Percentiles rank a stretch among this genome's conserved stretches.
Evolutionary conservation across 768 basidiomycete species (phyloP).

Genomic region (Podaxis sp.): DNA sequence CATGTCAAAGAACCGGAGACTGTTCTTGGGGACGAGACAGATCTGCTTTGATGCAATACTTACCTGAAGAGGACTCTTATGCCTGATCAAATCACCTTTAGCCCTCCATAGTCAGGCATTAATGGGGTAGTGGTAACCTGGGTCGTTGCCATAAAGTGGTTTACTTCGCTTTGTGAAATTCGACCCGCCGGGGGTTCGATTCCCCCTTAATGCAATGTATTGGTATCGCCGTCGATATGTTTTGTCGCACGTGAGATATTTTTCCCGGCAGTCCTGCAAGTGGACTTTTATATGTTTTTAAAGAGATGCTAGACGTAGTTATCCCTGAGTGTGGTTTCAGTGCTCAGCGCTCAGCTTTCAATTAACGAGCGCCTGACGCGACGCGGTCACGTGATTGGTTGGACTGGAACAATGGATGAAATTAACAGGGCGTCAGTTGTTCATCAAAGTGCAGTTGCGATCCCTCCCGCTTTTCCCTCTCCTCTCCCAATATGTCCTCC

Average conservation of each 20-base stretch:
- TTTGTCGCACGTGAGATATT: too few relatives aligned
- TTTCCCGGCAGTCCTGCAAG: too few relatives aligned
- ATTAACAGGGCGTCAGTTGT: not conserved
- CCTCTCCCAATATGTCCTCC: conserved; percentile 19
- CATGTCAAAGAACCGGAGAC: too few relatives aligned
- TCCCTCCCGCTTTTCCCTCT: conserved; percentile 21
- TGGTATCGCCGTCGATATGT: too few relatives aligned
- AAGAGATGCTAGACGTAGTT: not conserved
- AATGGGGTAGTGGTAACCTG: conserved; percentile 21
- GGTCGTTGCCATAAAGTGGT: conserved; percentile 15
- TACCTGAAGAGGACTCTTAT: too few relatives aligned
- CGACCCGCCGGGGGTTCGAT: conserved; percentile 1
- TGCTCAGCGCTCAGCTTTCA: too few relatives aligned
- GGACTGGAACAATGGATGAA: not conserved
- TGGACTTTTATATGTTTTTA: not conserved
- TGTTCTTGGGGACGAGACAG: not conserved
- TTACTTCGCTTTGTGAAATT: not conserved
- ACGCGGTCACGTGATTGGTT: conserved; percentile 15
- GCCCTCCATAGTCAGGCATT: not conserved
- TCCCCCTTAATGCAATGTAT: not conserved
- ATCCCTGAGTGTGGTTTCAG: not conserved
- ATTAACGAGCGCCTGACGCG: not conserved
- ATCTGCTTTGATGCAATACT: not conserved
- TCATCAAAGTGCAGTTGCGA: not conserved
- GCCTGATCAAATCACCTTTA: too few relatives aligned